Base-by-base conservation (phyloP, 495 filamentous ascomycete genomes). In the Talaromyces adpressus region DNA sequence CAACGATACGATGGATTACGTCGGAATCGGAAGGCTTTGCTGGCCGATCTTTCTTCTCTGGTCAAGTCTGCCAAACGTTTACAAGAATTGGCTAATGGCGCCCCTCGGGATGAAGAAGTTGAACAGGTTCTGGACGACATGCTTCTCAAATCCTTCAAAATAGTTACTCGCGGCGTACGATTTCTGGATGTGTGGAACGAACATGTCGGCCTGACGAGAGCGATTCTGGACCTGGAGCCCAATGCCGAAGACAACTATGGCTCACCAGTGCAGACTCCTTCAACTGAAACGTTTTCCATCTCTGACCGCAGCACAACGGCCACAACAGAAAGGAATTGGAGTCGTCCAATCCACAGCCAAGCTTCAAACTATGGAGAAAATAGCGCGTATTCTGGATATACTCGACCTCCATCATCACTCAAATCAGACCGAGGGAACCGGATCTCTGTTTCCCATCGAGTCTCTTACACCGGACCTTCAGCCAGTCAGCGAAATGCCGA, bases 171-270 rank as follows among this genome's bases (percentile, higher is more conserved):
- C 63, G 91, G 90, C 39, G 92, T 97, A 59, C 83, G 87, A 64
- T 97, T 99, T 71, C 80, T 97, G n/a, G 95, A 99, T 69, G 81
- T 92, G 4, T 89, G 92, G 81, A 86, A 91, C 25, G 86, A 93
- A 62, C 89, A 91, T 62, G 84, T 87, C 32, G 79, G 84, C 52
- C 72, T 88, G 49, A 84, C 84, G 74, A 79, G 82, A 63, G 86
- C 87, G 27, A 82, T 88, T 53, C 80, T 89, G 66, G 78, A 81
- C 23, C 76, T 64, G 23, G 63, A 69, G 9, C 66, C 62, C 23
- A 68, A 75, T 60, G 63, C 71, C 65, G 63, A 41, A 16, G 66
- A 56, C 7, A 71, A 68, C 14, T 68, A 67, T 45, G 75, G 80
- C 52, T 77, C 87, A 59, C 89, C 90, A 49, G 8, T 62, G 9